Percentiles rank a stretch among this genome's conserved stretches.
phyloP scores from a whole-genome alignment of 2,329 filamentous ascomycete species.

The Pseudocercospora fuligena region DNA sequence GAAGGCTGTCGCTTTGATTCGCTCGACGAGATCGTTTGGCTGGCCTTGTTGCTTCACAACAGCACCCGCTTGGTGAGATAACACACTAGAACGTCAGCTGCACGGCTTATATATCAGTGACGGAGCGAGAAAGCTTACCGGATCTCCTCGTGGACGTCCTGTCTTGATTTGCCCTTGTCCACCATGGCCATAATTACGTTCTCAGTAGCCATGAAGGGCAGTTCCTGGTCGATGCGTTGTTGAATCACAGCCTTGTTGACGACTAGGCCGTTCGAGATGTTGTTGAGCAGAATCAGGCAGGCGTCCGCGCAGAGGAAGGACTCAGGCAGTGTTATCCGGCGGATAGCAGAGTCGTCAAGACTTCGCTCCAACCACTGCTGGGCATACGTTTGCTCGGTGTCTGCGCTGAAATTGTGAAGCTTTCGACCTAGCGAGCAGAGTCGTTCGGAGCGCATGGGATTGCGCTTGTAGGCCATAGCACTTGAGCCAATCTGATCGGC shows the following conservation, averaged over 20 bases:
- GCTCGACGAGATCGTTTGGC: constrained; percentile 79
- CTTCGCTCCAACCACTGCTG: constrained; percentile 79
- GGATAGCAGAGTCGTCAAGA: constrained; percentile 76
- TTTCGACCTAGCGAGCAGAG: constrained; percentile 62
- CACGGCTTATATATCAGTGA: neutral
- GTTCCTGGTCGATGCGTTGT: constrained; percentile 70
- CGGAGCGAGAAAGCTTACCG: constrained; percentile 40
- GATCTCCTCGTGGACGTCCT: constrained; percentile 87
- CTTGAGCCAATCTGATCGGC: constrained; percentile 75
- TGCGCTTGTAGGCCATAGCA: constrained; percentile 71
- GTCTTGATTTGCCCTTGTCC: constrained; percentile 70
- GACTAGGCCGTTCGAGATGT: constrained; percentile 74
- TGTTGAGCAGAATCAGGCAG: constrained; percentile 68
- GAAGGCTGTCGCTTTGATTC: constrained; percentile 74
- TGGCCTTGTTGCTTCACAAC: constrained; percentile 75
- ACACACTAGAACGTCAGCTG: constrained; percentile 52
- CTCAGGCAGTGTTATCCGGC: constrained; percentile 58
- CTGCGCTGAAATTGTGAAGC: constrained; percentile 56
- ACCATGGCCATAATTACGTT: constrained; percentile 79
- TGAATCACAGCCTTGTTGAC: constrained; percentile 78
- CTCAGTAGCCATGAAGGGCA: constrained; percentile 69
- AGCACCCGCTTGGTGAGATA: constrained; percentile 74
- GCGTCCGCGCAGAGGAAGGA: constrained; percentile 56
- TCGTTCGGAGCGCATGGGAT: constrained; percentile 64
- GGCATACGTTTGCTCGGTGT: constrained; percentile 69